Percentiles rank a stretch among this genome's conserved stretches.
These are phyloP conservation scores for Colletotrichum sp. DNA, from an alignment of 2,329 filamentous ascomycete genomes.

Conservation along the genomic window DNA sequence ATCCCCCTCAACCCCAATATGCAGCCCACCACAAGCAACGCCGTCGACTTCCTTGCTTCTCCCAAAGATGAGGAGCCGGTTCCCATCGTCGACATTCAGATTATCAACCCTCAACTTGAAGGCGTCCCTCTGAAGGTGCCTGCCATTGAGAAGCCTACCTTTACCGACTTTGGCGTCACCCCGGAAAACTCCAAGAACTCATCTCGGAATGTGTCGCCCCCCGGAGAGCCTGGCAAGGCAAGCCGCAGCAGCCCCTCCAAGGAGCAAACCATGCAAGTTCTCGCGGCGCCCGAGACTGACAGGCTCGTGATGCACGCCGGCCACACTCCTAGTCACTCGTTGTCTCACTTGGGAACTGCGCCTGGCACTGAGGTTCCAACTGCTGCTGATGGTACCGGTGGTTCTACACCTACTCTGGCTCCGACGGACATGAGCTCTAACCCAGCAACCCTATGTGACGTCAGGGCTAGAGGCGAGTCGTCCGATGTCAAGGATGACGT, in stretches of 20 bases:
- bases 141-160: conserved; percentile 58
- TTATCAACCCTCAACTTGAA: conserved; percentile 64
- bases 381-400: conserved; percentile 43
- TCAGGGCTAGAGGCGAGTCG: conserved; percentile 3
- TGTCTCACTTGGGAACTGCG: conserved; percentile 55
- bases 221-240: conserved; percentile 25
- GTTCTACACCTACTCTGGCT: conserved; percentile 36
- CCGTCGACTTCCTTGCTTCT: conserved; percentile 40
- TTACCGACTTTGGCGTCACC: conserved; percentile 42
- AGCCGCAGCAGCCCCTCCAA: conserved; percentile 36
- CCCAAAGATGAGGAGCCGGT: conserved; percentile 39
- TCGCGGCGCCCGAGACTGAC: conserved; percentile 52
- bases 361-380: conserved; percentile 45
- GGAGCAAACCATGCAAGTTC: conserved; percentile 48
- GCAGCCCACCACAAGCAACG: conserved; percentile 36
- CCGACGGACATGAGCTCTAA: conserved; percentile 25
- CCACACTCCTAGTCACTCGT: conserved; percentile 66
- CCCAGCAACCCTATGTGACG: conserved; percentile 15
- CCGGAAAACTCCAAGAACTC: conserved; percentile 28
- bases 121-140: conserved; percentile 62
- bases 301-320: conserved; percentile 67
- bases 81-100: conserved; percentile 61
- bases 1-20: conserved; percentile 50
- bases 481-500: conserved; percentile 15
- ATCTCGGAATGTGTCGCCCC: conserved; percentile 32